Evolutionary conservation across 202 grass and related monocot species (phyloP), one percentile per base, ranked within the genome.

Genomic region (Alloteropsis angusta): DNA sequence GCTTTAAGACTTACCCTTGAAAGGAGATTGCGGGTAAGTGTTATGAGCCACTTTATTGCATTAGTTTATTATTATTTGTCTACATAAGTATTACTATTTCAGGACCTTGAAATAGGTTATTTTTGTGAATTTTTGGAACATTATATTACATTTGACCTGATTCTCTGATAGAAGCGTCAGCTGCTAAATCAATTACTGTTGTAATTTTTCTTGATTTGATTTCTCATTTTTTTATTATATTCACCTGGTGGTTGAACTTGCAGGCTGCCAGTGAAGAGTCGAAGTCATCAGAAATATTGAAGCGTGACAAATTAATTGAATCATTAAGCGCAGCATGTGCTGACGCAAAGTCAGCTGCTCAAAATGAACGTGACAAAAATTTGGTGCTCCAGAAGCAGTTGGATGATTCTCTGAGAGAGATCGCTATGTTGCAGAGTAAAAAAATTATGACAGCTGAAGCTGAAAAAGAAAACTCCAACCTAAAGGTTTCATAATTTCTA

Each of bases 1-100:
- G 84, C 86, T 45, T 91, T 89, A 89, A 90, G 92, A 84, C 89
- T 92, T 78, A 86, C 86, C 62, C 68, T 98, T 17, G 92, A 98
- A 85, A 93, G 85, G 68, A 95, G 90, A 78, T 63, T 95, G 58
- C 87, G 96, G 71, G 96, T 95, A 85, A 87, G 30, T 85, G 41
- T 63, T 74, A 67, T 80, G 9, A 63, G 38, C 17, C 35, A 52
- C 12, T 30, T 63, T 43, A 44, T 61, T 54, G 7, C 19, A 16
- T 55, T 75, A 32, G 14, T 69, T 37, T 36, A 45, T 17, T 78
- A 22, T 84, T 70, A 28, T 69, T 69, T 26, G 26, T 44, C 39
- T 45, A 4, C 39, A 26, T 68, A 50, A 35, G 17, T 5, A 15
- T 56, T 70, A n/a, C 28, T 2, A 13, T 3, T 57, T 49, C 35